Conservation (phyloP, 192 early-diverging fungal species). For the Podila epicladia region DNA sequence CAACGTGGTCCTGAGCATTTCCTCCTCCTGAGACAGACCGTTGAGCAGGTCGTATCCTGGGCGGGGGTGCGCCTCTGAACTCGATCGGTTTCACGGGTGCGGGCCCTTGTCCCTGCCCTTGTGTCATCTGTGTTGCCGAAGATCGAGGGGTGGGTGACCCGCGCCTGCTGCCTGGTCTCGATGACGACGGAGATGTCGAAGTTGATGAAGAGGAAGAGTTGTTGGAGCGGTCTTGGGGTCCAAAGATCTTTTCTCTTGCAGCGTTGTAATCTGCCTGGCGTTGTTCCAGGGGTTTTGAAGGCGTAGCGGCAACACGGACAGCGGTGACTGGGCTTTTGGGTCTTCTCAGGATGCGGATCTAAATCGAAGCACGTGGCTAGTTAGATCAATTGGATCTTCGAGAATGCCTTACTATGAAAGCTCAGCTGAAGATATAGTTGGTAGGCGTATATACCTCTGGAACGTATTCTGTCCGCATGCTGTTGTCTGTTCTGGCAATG, state of each 20-base stretch:
- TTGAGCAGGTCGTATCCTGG: not conserved
- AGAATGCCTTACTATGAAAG: too few species aligned
- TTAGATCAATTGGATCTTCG: too few species aligned
- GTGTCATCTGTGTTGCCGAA: not conserved
- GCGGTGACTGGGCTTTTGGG: slow-evolving; percentile 36
- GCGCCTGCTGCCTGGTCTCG: not conserved
- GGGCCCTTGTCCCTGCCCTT: not conserved
- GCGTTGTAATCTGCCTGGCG: slow-evolving; percentile 47
- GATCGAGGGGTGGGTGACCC: not conserved
- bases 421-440: too few species aligned
- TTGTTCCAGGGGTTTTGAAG: slow-evolving; percentile 28
- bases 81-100: slow-evolving; percentile 21
- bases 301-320: not conserved
- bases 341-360: slow-evolving; percentile 45
- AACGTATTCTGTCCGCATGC: not conserved
- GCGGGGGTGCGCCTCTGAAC: slow-evolving; percentile 17
- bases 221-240: slow-evolving; percentile 9
- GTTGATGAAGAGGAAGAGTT: not conserved
- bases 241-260: slow-evolving; percentile 50
- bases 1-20: not conserved
- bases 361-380: not conserved
- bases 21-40: not conserved
- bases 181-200: slow-evolving; percentile 4
- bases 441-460: too few species aligned
- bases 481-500: not conserved